Conservation (phyloP, 805 yeast species). For the Metschnikowia continentalis region DNA sequence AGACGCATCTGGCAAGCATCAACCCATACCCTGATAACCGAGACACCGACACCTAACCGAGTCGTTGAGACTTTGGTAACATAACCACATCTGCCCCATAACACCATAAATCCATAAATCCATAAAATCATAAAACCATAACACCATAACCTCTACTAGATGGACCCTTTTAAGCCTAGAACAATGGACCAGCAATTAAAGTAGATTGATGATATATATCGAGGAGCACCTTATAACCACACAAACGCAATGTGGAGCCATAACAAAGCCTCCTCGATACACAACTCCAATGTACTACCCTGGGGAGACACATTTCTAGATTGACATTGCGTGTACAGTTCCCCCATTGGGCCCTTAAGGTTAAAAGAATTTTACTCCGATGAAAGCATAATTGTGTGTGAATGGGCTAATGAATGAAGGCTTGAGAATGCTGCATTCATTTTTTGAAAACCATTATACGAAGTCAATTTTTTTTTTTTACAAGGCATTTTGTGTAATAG, state of each 20-base stretch:
- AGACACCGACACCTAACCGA: neutral
- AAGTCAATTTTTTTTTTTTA: neutral
- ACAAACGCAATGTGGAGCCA: neutral
- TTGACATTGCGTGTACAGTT: neutral
- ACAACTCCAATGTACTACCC: neutral
- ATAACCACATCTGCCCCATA: neutral
- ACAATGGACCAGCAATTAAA: no score
- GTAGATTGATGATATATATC: no score
- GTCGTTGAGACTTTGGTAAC: neutral
- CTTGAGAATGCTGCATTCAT: neutral
- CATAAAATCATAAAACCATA: no score
- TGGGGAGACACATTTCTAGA: neutral
- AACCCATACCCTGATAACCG: neutral
- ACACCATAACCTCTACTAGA: no score
- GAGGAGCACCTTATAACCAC: no score
- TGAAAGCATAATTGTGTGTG: neutral
- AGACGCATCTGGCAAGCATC: neutral
- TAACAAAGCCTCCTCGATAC: neutral
- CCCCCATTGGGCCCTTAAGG: neutral
- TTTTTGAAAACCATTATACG: neutral
- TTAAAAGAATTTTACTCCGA: neutral
- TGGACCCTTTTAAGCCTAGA: no score
- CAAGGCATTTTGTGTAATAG: neutral
- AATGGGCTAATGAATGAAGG: neutral
- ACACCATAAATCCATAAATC: no score